Base-by-base conservation (phyloP, 2,329 filamentous ascomycete species). In the Akanthomyces uredinophilus region DNA sequence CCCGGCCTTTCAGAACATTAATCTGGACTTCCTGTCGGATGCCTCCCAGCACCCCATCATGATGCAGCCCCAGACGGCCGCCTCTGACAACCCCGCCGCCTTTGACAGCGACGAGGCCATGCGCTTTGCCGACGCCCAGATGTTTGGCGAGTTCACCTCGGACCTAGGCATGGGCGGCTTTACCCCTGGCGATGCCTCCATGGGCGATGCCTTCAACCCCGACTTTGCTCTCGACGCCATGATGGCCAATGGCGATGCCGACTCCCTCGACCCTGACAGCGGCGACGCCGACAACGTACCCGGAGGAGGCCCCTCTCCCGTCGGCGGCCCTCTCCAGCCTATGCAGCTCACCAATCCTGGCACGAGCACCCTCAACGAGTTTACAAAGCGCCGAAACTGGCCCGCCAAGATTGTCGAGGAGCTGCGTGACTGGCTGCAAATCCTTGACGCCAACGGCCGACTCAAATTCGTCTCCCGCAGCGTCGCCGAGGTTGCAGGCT, bases 401-500 rank as follows among this genome's bases (percentile, higher is more conserved):
- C 89, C 91, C 18, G 90, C 93, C 72, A 89, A 91, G 66, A 88
- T 96, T 14, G 85, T 97, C 27, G 91, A 96, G 74, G 93, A 96
- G 79, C 80, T 98, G 68, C 90, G 89, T 71, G 94, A 97, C 74
- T 86, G 97, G 68, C 77, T 96, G 61, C 88, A 96, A 71, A 92
- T 98, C 63, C 83, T 98, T 57, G 92, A 92, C 52, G 85, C 91
- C 27, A 88, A 95, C 69, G 92, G 92, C 43, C 86, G 89, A 66
- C 88, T 98, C 68, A 84, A 90, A 63, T 96, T 95, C 71, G 86
- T 89, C n/a, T 96, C 92, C 41, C 89, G 91, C 1, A 95, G 90
- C 63, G 85, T 89, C 68, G 85, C 87, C 65, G 71, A 77, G 4
- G 80, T 97, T 44, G 94, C 91, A 2, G 93, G 93, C 53, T 94